Percentiles rank a stretch among this genome's conserved stretches.
phyloP scores from a whole-genome alignment of 768 basidiomycete species.

The Pisolithus microcarpus region DNA sequence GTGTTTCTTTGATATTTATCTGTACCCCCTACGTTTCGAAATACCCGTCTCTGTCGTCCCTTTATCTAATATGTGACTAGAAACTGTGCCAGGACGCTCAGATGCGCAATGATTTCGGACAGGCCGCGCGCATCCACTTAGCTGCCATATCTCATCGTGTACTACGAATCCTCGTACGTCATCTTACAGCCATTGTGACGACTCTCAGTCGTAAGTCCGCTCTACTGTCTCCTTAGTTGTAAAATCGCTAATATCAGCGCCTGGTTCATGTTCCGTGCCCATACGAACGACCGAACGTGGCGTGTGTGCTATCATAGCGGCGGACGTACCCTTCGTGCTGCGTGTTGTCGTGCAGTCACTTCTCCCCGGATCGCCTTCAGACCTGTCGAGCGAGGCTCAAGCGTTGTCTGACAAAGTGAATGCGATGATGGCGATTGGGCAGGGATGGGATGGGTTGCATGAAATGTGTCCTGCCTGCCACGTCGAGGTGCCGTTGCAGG shows the following conservation, averaged over 20 bases:
- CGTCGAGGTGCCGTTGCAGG: conserved; percentile 49
- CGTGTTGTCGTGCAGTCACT: conserved; percentile 55
- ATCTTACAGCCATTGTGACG: conserved; percentile 41
- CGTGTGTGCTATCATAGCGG: conserved; percentile 31
- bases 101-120: conserved; percentile 41
- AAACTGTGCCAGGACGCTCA: conserved; percentile 41
- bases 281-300: no score
- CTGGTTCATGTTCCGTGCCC: conserved; percentile 4
- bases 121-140: conserved; percentile 45
- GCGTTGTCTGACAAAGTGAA: conserved; percentile 28
- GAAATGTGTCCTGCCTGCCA: conserved; percentile 75
- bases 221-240: neutral
- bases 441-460: conserved; percentile 34
- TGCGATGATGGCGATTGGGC: conserved; percentile 28
- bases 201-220: conserved; percentile 38
- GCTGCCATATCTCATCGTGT: conserved; percentile 46
- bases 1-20: conserved; percentile 2
- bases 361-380: conserved; percentile 37
- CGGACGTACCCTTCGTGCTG: conserved; percentile 59
- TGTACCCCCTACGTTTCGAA: no score
- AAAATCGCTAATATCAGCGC: conserved; percentile 1
- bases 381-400: conserved; percentile 34
- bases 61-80: conserved; percentile 18
- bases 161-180: conserved; percentile 49
- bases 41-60: no score